Evolutionary conservation across 2,329 filamentous ascomycete genomes (phyloP).

Genomic region (Ophiocordyceps robertsii): DNA sequence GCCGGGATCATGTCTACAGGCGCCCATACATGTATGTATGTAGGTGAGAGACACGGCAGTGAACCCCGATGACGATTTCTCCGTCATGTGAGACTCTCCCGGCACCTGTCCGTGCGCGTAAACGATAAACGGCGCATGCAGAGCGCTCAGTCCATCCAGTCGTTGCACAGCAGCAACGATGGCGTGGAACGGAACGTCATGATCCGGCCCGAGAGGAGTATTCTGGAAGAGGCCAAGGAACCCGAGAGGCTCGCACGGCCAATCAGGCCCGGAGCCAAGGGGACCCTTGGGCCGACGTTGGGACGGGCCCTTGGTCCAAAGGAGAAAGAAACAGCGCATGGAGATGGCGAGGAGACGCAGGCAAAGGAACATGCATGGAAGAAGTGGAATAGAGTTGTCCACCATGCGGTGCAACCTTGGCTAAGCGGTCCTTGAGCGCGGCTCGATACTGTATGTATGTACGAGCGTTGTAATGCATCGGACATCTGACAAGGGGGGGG

Average conservation of each 20-base stretch:
- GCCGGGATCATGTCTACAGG: no score
- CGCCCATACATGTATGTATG: no score
- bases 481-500: not conserved
- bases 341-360: not conserved
- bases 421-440: no score
- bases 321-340: not conserved
- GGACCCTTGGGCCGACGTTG: not conserved
- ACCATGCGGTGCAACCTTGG: not conserved
- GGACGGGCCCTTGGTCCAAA: not conserved
- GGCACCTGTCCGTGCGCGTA: no score
- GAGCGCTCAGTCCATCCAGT: no score
- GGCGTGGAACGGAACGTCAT: no score
- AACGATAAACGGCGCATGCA: no score
- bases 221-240: not conserved
- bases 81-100: no score
- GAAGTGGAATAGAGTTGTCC: not conserved
- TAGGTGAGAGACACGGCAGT: no score
- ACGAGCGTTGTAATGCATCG: not conserved
- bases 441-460: no score
- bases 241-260: not conserved
- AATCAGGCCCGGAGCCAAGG: not conserved
- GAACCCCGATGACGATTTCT: no score
- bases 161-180: no score
- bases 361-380: not conserved
- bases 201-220: not conserved